These are phyloP conservation scores for Dendrocalamus sinicus DNA, from an alignment of 176 grass and related monocot species.

Conservation along the genomic window DNA sequence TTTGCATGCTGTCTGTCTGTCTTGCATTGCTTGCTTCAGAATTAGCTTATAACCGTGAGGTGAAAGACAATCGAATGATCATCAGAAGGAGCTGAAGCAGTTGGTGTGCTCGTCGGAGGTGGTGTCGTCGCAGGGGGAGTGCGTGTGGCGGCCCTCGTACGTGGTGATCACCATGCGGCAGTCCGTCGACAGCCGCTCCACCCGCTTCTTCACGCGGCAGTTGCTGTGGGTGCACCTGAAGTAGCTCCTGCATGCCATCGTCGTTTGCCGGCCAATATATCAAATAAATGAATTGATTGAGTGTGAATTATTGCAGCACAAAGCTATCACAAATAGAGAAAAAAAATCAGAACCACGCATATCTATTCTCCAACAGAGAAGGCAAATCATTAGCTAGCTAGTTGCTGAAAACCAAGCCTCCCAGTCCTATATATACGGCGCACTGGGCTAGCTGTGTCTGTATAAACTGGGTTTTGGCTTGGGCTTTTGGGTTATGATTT, in stretches of 20 bases:
- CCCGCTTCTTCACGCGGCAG: conserved; percentile 97
- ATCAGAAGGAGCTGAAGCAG: conserved; percentile 85
- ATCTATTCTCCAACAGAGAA: not conserved
- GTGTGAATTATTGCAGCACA: not conserved
- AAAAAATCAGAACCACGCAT: not conserved
- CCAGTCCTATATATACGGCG: conserved; percentile 19
- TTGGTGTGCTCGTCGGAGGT: conserved; percentile 67
- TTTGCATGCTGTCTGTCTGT: not conserved
- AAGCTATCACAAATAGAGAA: not conserved
- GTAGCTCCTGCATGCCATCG: conserved; percentile 65
- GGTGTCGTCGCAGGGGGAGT: conserved; percentile 75
- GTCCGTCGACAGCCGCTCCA: conserved; percentile 89
- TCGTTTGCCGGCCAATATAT: not conserved
- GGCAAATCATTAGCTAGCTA: conserved; percentile 5
- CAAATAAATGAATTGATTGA: not conserved
- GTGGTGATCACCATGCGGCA: conserved; percentile 98
- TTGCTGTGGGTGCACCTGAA: conserved; percentile 95
- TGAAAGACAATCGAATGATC: not conserved
- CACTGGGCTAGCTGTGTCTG: not conserved
- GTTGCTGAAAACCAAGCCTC: conserved; percentile 30
- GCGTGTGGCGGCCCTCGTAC: conserved; percentile 93
- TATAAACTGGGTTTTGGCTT: not conserved
- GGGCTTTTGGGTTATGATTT: no score
- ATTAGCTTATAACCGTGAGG: not conserved
- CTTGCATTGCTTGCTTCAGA: not conserved